Evolutionary conservation across 1,139 yeast genomes (phyloP).

Genomic region (Yamadazyma spencermartinsiae): DNA sequence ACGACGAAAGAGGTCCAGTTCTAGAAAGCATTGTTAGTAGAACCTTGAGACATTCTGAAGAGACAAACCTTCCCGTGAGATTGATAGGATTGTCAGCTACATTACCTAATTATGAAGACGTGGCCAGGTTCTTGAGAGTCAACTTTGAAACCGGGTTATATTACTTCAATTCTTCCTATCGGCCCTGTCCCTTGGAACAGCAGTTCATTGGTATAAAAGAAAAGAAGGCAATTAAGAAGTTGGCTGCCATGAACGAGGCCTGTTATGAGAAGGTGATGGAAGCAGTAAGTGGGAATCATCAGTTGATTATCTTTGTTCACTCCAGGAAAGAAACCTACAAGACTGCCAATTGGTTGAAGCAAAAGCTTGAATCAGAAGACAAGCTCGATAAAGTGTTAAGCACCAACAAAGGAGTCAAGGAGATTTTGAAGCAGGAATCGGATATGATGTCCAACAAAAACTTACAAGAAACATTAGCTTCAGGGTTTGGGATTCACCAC

Average conservation of each 20-base stretch:
- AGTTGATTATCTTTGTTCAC: constrained; percentile 87
- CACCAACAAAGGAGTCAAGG: constrained; percentile 60
- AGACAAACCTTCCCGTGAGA: constrained; percentile 51
- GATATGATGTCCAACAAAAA: constrained; percentile 54
- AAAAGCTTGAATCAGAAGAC: constrained; percentile 62
- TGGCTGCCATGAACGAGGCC: constrained; percentile 86
- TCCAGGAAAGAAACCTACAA: constrained; percentile 89
- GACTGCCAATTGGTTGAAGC: constrained; percentile 75
- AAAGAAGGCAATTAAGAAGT: constrained; percentile 73
- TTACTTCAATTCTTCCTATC: constrained; percentile 76
- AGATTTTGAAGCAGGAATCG: constrained; percentile 64
- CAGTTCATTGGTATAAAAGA: constrained; percentile 88
- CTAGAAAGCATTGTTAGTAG: constrained; percentile 85
- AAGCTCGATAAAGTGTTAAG: constrained; percentile 47
- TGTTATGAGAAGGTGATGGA: constrained; percentile 83
- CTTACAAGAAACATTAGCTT: constrained; percentile 60
- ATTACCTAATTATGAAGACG: constrained; percentile 86
- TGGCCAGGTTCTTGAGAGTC: constrained; percentile 78
- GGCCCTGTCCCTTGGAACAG: constrained; percentile 94
- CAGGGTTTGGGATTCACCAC: constrained; percentile 91
- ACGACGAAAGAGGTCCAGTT: constrained; percentile 96
- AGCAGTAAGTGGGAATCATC: constrained; percentile 58
- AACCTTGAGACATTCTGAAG: constrained; percentile 51
- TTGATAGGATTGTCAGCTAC: constrained; percentile 93
- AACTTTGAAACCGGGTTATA: constrained; percentile 59